Evolutionary conservation across 805 yeast genomes (phyloP).

Genomic region (Scheffersomyces coipomensis): DNA sequence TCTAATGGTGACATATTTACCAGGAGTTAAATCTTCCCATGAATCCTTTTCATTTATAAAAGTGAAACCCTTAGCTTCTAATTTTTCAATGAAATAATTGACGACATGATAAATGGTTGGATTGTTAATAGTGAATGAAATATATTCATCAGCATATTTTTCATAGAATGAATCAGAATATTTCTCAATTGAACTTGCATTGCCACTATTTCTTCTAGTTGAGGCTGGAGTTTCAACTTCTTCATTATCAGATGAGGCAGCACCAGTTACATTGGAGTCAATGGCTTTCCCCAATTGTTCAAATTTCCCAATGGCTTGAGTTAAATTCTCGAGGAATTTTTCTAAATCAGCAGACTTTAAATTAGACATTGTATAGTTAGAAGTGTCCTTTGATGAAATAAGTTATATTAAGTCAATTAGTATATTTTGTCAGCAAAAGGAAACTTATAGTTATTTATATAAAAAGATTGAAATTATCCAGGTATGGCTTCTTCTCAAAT

Average conservation of each 20-base stretch:
- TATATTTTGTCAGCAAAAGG: too few species aligned
- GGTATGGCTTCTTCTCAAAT: too few species aligned
- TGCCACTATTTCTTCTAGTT: not conserved
- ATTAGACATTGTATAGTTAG: not conserved
- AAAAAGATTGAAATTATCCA: too few species aligned
- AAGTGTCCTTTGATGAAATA: too few species aligned
- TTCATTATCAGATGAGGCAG: not conserved
- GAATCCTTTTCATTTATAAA: slow-evolving; percentile 62
- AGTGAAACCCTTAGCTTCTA: slow-evolving; percentile 60
- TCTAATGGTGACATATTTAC: slow-evolving; percentile 66
- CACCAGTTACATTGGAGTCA: not conserved
- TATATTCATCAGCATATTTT: slow-evolving; percentile 46
- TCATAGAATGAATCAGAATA: slow-evolving; percentile 18
- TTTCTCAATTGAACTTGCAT: not conserved
- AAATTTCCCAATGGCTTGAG: not conserved
- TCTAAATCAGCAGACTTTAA: not conserved
- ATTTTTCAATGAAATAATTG: slow-evolving; percentile 42
- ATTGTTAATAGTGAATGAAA: slow-evolving; percentile 66
- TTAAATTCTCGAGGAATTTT: not conserved
- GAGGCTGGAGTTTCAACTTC: not conserved
- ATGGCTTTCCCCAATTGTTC: not conserved
- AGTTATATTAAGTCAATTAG: too few species aligned
- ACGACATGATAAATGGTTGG: slow-evolving; percentile 81
- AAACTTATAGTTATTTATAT: too few species aligned
- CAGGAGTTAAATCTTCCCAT: slow-evolving; percentile 49